These are phyloP conservation scores for Calonectria naviculata DNA, from an alignment of 2,329 filamentous ascomycete species.

Conservation along the genomic window DNA sequence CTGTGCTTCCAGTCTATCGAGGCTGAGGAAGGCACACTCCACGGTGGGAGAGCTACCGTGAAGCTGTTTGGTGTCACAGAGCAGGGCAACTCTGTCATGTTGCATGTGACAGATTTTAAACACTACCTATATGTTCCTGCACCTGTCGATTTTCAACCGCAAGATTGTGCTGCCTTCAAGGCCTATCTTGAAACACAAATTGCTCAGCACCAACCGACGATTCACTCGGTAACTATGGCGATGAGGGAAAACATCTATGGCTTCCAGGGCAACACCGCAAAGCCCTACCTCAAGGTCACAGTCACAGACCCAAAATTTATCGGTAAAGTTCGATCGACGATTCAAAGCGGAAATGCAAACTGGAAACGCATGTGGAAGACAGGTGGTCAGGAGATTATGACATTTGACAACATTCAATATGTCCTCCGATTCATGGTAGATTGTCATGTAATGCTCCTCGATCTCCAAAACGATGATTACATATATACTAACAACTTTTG, in stretches of 20 bases:
- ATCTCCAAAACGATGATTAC: no score
- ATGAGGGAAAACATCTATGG: conserved; percentile 93
- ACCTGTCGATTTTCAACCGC: conserved; percentile 80
- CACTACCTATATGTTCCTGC: conserved; percentile 97
- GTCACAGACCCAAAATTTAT: conserved; percentile 91
- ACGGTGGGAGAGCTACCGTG: conserved; percentile 80
- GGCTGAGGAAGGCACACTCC: conserved; percentile 86
- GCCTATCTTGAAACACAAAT: conserved; percentile 83
- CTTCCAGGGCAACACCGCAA: conserved; percentile 93
- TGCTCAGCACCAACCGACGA: conserved; percentile 77
- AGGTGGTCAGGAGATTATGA: conserved; percentile 78
- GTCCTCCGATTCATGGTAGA: conserved; percentile 98
- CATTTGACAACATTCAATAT: conserved; percentile 97
- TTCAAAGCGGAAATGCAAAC: conserved; percentile 83
- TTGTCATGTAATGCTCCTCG: conserved; percentile 72
- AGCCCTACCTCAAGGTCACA: conserved; percentile 92
- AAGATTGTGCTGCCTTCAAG: conserved; percentile 83
- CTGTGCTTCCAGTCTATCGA: conserved; percentile 98
- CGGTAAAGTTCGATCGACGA: conserved; percentile 76
- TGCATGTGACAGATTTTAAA: conserved; percentile 95
- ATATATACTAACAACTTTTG: conserved; percentile 32
- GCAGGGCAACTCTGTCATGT: conserved; percentile 87
- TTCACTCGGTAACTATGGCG: conserved; percentile 84
- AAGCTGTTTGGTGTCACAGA: conserved; percentile 94
- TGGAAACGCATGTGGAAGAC: conserved; percentile 91